Evolutionary conservation across 2,329 filamentous ascomycete species (phyloP).

Genomic region (Colletotrichum tabaci): DNA sequence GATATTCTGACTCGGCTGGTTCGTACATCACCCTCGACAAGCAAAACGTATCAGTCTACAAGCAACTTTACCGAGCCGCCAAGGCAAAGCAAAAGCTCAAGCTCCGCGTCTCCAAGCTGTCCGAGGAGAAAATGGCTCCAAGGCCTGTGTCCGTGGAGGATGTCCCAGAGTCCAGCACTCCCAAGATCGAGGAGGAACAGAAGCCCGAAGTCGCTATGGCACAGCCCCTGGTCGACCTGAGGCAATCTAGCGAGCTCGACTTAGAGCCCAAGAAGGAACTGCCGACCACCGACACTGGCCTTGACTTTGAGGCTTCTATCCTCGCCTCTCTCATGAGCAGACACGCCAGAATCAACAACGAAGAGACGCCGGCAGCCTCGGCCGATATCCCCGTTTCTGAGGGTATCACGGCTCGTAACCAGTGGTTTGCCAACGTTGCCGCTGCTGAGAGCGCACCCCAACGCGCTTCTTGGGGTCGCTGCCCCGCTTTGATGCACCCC

Average conservation of each 20-base stretch:
- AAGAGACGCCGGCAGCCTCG: constrained; percentile 17
- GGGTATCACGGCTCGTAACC: constrained; percentile 48
- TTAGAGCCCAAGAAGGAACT: constrained; percentile 38
- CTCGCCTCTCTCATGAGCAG: constrained; percentile 41
- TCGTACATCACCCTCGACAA: constrained; percentile 85
- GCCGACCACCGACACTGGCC: constrained; percentile 38
- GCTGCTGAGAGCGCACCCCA: constrained; percentile 15
- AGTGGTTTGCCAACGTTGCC: constrained; percentile 50
- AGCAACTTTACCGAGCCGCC: constrained; percentile 95
- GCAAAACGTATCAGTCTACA: constrained; percentile 87
- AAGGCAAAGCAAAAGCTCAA: constrained; percentile 99
- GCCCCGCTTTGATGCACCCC: constrained; percentile 41
- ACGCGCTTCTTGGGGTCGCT: constrained; percentile 29
- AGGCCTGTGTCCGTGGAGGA: constrained; percentile 67
- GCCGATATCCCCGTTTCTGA: constrained; percentile 46
- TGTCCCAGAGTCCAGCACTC: constrained; percentile 54
- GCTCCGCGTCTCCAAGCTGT: constrained; percentile 74
- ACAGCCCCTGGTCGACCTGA: constrained; percentile 45
- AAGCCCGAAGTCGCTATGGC: constrained; percentile 6
- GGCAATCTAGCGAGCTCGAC: constrained; percentile 42
- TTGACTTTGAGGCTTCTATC: constrained; percentile 43
- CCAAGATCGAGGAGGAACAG: constrained; percentile 43
- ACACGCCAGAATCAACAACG: constrained; percentile 40
- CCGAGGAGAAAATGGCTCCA: constrained; percentile 52
- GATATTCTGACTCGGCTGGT: constrained; percentile 93